Evolutionary conservation across 2,329 filamentous ascomycete species (phyloP), one percentile per base, ranked within the genome.

Genomic region (Hirsutella minnesotensis): DNA sequence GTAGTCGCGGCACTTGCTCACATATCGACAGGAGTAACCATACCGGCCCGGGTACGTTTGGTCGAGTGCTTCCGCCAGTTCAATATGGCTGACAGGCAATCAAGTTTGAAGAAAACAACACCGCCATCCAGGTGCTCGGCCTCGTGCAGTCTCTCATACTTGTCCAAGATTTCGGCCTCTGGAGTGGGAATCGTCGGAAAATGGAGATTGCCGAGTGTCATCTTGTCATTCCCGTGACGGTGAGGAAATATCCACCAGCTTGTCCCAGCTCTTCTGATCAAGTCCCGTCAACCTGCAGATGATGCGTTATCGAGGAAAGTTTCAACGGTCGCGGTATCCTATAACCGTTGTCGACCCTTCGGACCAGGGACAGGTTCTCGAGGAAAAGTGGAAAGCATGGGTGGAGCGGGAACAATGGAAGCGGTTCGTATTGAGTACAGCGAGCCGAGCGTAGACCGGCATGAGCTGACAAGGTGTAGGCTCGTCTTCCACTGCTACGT

Each of bases 371-470:
- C 57, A 73, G 16, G 61, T 61, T 3, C 60, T 87, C 1, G 71
- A 83, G 44, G 61, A 66, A 3, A 85, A 84, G 51, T 86, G 82
- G 82, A 67, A 62, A 43, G 59, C 61, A 20, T 86, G 81, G 81
- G 68, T 75, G 13, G 67, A 75, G 38, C 65, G 74, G 46, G 81
- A 86, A 53, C 78, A 75, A 3, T 83, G 76, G 63, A 83, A 84
- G 55, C 71, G 80, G 63, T 73, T 48, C 42, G 51, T 47, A 27
- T 5, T 8, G 8, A 31, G 15, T 13, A 5, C 33, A n/a, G 7
- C 33, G 3, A n/a, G 24, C 24, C 12, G 24, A 7, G 24, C 7
- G 33, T 5, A 35, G 10, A 12, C n/a, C 5, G 10, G 18, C 29
- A 1, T 36, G 16, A 15, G 38, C 42, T 43, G 31, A 43, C 38